phyloP scores from a whole-genome alignment of 2,329 filamentous ascomycete genomes.

The Didymella arachidicola region DNA sequence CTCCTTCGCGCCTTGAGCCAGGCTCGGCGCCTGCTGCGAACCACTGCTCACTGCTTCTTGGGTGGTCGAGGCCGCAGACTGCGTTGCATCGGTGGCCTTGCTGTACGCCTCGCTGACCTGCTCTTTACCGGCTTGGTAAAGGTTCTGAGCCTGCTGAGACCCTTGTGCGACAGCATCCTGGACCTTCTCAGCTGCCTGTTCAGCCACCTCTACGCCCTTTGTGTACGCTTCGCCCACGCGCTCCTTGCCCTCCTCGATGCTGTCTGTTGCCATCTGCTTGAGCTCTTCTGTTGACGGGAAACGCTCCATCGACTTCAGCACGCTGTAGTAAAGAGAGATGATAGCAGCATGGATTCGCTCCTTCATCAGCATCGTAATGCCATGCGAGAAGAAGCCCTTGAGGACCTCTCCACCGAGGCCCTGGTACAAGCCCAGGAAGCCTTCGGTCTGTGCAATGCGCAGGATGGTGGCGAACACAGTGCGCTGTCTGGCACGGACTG shows the following conservation, averaged over 20 bases:
- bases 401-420: conserved; percentile 79
- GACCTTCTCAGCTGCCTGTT: conserved; percentile 35
- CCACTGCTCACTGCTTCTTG: conserved; percentile 31
- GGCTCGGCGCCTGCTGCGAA: conserved; percentile 33
- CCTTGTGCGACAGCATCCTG: conserved; percentile 39
- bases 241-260: conserved; percentile 45
- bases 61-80: conserved; percentile 20
- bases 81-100: conserved; percentile 19
- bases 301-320: conserved; percentile 59
- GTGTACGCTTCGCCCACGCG: conserved; percentile 31
- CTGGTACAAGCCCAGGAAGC: conserved; percentile 73
- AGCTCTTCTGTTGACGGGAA: conserved; percentile 54
- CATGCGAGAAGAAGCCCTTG: conserved; percentile 85
- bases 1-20: conserved; percentile 28
- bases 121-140: conserved; percentile 41
- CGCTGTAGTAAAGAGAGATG: conserved; percentile 73
- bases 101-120: conserved; percentile 25
- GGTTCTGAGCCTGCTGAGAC: conserved; percentile 35
- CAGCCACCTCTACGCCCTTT: conserved; percentile 38
- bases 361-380: conserved; percentile 87
- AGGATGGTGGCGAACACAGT: conserved; percentile 71
- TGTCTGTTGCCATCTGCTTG: conserved; percentile 39
- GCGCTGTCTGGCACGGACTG: conserved; percentile 42
- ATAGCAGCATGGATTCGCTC: conserved; percentile 76
- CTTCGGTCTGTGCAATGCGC: conserved; percentile 68